phyloP scores from a whole-genome alignment of 345 rosid species.

The Erodium maritimum region DNA sequence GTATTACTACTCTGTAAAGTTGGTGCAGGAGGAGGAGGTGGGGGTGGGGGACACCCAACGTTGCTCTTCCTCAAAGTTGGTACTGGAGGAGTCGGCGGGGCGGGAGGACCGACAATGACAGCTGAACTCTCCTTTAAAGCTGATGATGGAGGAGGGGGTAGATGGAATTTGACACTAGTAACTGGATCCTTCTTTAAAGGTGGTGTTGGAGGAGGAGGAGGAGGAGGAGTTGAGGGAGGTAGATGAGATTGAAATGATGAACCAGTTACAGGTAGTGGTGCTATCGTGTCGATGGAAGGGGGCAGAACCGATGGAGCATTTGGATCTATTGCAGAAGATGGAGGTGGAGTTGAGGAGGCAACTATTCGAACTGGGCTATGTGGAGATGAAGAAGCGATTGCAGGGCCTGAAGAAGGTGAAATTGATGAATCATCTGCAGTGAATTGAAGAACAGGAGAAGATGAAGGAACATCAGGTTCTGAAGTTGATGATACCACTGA shows the following conservation, averaged over 20 bases:
- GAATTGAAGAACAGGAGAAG: no score
- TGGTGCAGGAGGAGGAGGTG: slow-evolving; percentile 31
- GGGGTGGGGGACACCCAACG: slow-evolving; percentile 25
- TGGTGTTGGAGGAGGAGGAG: background rate
- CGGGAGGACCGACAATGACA: background rate
- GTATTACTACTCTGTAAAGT: background rate
- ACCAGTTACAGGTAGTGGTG: background rate
- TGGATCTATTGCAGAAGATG: background rate
- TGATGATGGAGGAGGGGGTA: slow-evolving; percentile 5
- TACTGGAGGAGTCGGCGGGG: slow-evolving; percentile 17
- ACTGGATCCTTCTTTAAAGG: background rate
- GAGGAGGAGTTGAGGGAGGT: background rate
- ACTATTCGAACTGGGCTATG: background rate
- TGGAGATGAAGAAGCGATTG: background rate
- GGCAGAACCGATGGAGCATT: background rate
- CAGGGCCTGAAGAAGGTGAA: background rate
- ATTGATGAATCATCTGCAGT: no score
- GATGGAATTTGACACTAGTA: background rate
- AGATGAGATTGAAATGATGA: background rate
- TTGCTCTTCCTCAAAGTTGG: slow-evolving; percentile 19
- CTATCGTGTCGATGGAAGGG: background rate
- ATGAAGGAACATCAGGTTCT: no score
- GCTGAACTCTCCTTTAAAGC: background rate
- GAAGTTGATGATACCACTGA: no score
- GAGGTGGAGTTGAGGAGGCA: background rate